Evolutionary conservation across 192 early-diverging fungal genomes (phyloP).

Genomic region (Haplosporangium gracile): DNA sequence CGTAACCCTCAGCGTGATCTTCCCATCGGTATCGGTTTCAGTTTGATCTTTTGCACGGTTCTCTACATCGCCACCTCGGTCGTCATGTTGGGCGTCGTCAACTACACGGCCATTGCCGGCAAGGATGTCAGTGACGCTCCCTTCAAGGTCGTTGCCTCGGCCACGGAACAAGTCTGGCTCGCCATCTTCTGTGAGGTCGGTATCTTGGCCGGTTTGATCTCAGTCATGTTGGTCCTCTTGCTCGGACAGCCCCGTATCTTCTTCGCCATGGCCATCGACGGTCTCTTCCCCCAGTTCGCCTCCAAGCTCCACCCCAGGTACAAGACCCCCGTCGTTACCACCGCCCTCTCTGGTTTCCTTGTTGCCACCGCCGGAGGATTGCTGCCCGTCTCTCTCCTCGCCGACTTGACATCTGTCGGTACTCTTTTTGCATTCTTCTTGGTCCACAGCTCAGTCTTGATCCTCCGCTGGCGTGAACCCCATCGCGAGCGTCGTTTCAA

Average conservation of each 20-base stretch:
- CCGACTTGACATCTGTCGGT: conserved; percentile 90
- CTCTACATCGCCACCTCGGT: conserved; percentile 80
- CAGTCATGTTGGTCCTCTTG: conserved; percentile 81
- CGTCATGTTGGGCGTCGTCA: conserved; percentile 80
- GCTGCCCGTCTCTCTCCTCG: conserved; percentile 87
- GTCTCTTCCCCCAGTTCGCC: conserved; percentile 81
- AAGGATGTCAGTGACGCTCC: conserved; percentile 42
- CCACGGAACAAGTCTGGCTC: conserved; percentile 72
- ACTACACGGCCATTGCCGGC: conserved; percentile 64
- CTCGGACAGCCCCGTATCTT: conserved; percentile 92
- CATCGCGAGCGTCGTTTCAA: conserved; percentile 76
- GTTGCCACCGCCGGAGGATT: conserved; percentile 78
- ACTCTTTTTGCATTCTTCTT: conserved; percentile 90
- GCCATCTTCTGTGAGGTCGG: conserved; percentile 80
- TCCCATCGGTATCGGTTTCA: conserved; percentile 87
- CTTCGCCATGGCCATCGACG: conserved; percentile 93
- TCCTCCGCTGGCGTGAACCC: conserved; percentile 80
- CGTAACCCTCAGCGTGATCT: conserved; percentile 83
- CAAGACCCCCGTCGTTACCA: conserved; percentile 83
- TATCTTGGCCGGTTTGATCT: conserved; percentile 81
- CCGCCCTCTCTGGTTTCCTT: conserved; percentile 73
- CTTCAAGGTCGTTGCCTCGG: conserved; percentile 65
- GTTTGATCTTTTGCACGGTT: conserved; percentile 78
- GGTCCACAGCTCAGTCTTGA: conserved; percentile 78
- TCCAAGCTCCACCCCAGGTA: conserved; percentile 77